A percentile compares a stretch with the other conserved stretches of the same genome.
Evolutionary conservation across 2,329 filamentous ascomycete species (phyloP).

Genomic region (Penicillium sp.): DNA sequence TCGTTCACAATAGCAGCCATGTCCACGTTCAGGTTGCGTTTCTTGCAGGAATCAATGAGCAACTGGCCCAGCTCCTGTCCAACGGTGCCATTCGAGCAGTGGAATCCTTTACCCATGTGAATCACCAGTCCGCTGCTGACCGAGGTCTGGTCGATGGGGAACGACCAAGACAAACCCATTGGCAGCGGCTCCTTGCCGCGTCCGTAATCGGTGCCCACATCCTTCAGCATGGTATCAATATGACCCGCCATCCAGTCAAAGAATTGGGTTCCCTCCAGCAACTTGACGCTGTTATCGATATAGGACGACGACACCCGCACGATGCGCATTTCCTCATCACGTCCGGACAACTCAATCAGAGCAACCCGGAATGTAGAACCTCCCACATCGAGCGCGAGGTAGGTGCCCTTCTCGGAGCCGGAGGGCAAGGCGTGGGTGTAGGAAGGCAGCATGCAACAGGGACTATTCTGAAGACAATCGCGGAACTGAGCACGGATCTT

Average conservation of each 20-base stretch:
- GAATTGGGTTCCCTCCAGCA: conserved; percentile 56
- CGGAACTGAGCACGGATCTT: conserved; percentile 52
- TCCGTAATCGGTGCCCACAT: conserved; percentile 41
- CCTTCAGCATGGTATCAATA: conserved; percentile 54
- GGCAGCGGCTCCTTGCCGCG: conserved; percentile 44
- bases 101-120: conserved; percentile 65
- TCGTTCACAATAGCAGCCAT: conserved; percentile 66
- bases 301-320: conserved; percentile 53
- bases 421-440: conserved; percentile 62
- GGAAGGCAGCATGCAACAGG: conserved; percentile 64
- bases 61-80: conserved; percentile 60
- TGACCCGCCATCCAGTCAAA: conserved; percentile 66
- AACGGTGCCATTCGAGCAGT: conserved; percentile 57
- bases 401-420: conserved; percentile 59
- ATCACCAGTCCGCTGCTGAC: conserved; percentile 56
- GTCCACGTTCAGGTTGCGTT: conserved; percentile 55
- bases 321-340: conserved; percentile 53
- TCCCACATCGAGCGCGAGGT: conserved; percentile 62
- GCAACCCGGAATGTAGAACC: conserved; percentile 66
- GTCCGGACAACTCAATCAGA: conserved; percentile 56
- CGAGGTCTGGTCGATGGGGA: conserved; percentile 65
- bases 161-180: conserved; percentile 66
- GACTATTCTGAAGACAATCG: conserved; percentile 54
- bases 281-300: conserved; percentile 57
- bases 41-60: conserved; percentile 58